These are phyloP conservation scores for Geosmithia flava DNA, from an alignment of 2,329 filamentous ascomycete species.

Conservation along the genomic window DNA sequence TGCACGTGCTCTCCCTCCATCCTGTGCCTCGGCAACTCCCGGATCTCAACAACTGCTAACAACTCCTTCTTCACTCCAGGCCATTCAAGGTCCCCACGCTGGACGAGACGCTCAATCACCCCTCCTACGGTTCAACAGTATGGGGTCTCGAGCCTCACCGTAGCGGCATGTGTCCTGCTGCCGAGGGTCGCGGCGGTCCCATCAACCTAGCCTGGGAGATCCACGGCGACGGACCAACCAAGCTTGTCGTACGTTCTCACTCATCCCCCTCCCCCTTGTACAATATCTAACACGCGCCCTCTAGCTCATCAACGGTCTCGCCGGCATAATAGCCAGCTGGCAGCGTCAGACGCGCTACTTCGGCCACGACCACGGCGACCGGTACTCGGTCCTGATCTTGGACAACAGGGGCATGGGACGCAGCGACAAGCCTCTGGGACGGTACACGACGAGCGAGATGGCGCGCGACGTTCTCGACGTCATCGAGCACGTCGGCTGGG, in stretches of 20 bases:
- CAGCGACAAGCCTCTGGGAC: conserved; percentile 62
- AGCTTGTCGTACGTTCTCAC: conserved; percentile 56
- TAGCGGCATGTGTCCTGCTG: conserved; percentile 50
- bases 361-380: conserved; percentile 53
- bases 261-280: neutral
- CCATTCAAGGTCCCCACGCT: conserved; percentile 25
- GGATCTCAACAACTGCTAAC: neutral
- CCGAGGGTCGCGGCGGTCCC: conserved; percentile 60
- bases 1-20: neutral
- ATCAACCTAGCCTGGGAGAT: conserved; percentile 69
- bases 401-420: conserved; percentile 80
- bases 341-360: conserved; percentile 77
- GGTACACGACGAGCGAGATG: conserved; percentile 80
- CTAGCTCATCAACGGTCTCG: conserved; percentile 73
- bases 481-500: conserved; percentile 58
- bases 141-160: conserved; percentile 58
- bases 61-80: conserved; percentile 1
- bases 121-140: conserved; percentile 52
- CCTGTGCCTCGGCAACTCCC: neutral
- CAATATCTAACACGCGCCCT: neutral
- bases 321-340: conserved; percentile 56
- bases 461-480: conserved; percentile 66
- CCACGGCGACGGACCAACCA: conserved; percentile 61
- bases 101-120: conserved; percentile 49
- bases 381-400: conserved; percentile 63